A percentile compares a stretch with the other conserved stretches of the same genome.
These are phyloP conservation scores for Spathaspora sp. DNA, from an alignment of 805 yeast species.

Conservation along the genomic window DNA sequence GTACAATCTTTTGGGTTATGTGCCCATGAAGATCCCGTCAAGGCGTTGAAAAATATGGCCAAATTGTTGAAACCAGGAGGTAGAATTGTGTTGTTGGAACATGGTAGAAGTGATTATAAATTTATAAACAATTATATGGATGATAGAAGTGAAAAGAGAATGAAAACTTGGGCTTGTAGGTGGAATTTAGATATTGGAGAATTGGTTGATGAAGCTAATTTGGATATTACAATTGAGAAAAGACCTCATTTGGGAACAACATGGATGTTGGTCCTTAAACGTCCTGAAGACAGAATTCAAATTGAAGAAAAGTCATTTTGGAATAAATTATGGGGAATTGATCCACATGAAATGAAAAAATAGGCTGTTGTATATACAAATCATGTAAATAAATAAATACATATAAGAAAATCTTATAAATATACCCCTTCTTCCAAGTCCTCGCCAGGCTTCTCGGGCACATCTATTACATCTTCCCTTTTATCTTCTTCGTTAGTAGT, in stretches of 20 bases:
- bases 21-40: constrained; percentile 90
- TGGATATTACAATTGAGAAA: constrained; percentile 76
- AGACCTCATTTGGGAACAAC: constrained; percentile 91
- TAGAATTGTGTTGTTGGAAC: constrained; percentile 81
- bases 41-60: constrained; percentile 72
- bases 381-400: background rate
- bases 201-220: constrained; percentile 75
- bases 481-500: background rate
- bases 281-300: constrained; percentile 60
- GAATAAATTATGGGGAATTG: constrained; percentile 39
- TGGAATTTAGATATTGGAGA: constrained; percentile 96
- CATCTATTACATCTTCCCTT: background rate
- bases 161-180: constrained; percentile 93
- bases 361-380: constrained; percentile 11
- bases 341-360: background rate
- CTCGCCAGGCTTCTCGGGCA: background rate
- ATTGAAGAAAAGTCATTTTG: constrained; percentile 39
- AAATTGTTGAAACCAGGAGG: constrained; percentile 83
- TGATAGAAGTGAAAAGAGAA: constrained; percentile 74
- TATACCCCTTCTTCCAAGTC: constrained; percentile 13
- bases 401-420: constrained; percentile 10
- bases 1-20: constrained; percentile 94
- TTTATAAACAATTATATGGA: constrained; percentile 79
- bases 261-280: constrained; percentile 76
- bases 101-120: constrained; percentile 82